Conservation (phyloP, 2,329 filamentous ascomycete species). For the Albophoma yamanashiensis region DNA sequence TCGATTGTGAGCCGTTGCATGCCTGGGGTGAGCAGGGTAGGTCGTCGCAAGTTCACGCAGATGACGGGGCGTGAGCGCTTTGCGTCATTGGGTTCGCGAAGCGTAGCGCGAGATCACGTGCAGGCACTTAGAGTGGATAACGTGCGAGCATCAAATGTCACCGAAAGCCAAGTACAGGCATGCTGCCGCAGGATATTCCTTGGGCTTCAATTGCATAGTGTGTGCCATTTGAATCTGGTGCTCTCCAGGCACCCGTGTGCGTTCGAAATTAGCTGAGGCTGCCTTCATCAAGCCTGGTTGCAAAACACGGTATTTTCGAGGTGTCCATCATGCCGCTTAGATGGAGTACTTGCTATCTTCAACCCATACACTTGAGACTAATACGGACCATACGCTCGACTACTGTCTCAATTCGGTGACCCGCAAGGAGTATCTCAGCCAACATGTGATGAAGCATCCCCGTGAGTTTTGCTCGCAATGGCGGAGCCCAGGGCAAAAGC, state of each 20-base stretch:
- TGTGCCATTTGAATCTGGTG: too few species aligned
- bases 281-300: background rate
- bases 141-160: too few species aligned
- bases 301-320: background rate
- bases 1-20: background rate
- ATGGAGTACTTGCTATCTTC: background rate
- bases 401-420: background rate
- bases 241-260: background rate
- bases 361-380: too few species aligned
- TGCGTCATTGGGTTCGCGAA: conserved; percentile 9
- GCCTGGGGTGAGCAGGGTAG: background rate
- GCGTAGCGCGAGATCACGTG: conserved; percentile 10
- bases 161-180: too few species aligned
- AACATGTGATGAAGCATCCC: background rate
- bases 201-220: background rate
- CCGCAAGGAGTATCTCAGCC: background rate
- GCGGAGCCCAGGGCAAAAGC: background rate
- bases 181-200: background rate
- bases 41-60: background rate
- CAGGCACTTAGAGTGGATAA: background rate
- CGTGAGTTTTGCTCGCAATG: background rate
- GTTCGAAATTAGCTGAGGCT: background rate
- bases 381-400: too few species aligned
- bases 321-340: background rate
- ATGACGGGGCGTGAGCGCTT: background rate